Percentiles rank a stretch among this genome's conserved stretches.
These are phyloP conservation scores for Flaveria linearis DNA, from an alignment of 129 eudicot genomes.

Conservation along the genomic window DNA sequence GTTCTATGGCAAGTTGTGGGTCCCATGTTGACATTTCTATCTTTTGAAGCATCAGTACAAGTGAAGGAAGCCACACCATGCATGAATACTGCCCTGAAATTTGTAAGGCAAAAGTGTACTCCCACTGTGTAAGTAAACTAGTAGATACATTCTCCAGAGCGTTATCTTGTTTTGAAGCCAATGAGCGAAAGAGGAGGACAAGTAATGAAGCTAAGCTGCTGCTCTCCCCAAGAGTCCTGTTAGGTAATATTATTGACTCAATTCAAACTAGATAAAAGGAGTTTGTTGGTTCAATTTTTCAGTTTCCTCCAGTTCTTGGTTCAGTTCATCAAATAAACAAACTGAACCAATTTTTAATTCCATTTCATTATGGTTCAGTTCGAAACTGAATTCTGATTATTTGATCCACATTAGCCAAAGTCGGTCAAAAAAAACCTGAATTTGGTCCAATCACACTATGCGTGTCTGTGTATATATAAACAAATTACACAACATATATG, in stretches of 20 bases:
- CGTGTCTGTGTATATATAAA: not conserved
- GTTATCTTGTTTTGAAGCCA: constrained; percentile 47
- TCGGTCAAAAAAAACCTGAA: not conserved
- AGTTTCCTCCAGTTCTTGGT: not conserved
- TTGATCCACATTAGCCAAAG: not conserved
- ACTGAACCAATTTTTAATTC: not conserved
- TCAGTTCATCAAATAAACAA: not conserved
- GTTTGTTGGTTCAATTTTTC: not conserved
- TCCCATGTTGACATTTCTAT: constrained; percentile 41
- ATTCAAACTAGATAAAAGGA: constrained; percentile 1
- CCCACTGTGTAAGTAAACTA: constrained; percentile 57
- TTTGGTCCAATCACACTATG: not conserved
- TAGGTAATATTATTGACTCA: constrained; percentile 21
- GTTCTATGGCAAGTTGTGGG: constrained; percentile 46
- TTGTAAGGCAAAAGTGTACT: constrained; percentile 64
- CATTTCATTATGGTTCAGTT: not conserved
- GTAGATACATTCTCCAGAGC: constrained; percentile 30
- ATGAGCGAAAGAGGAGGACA: constrained; percentile 68
- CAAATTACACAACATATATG: not conserved
- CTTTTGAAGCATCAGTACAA: constrained; percentile 60
- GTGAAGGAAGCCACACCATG: constrained; percentile 87
- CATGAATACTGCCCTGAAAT: constrained; percentile 74
- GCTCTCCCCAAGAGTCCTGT: constrained; percentile 81
- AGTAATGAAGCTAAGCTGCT: constrained; percentile 73
- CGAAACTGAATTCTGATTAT: not conserved